Evolutionary conservation across 2,329 filamentous ascomycete genomes (phyloP), one percentile per base, ranked within the genome.

Genomic region (Cercospora canescens): DNA sequence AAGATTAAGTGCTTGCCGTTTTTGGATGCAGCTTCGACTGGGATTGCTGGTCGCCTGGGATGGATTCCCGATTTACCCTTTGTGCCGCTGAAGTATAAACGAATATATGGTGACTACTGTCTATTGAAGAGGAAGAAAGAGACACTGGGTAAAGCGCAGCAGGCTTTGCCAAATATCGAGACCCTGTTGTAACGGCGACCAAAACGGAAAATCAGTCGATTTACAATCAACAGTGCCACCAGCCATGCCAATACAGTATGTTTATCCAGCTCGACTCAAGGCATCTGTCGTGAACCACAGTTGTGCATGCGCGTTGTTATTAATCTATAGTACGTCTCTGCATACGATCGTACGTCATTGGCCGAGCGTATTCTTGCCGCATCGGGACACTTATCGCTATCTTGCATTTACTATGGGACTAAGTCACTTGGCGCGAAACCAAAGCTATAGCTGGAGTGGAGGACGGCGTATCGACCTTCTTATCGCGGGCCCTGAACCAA

Each of bases 31-130:
- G 87, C 86, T 4, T 86, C 84, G 64, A 98, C 94, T 0, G 85
- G 89, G 50, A 79, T 91, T 11, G 69, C 97, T 5, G 91, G 91
- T 2, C 87, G 95, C 67, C 86, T 92, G 8, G 79, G 97, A 55
- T 98, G 93, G 92, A 77, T 97, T 37, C 95, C 95, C 2, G 86
- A 93, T 70, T 79, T 88, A 68, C 80, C 85, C 0, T 79, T 92
- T 41, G 81, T 97, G 14, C 93, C 94, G 0, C 84, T 88, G 48
- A 85, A 84, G 66, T 89, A 88, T 70, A 87, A 85, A 72, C 87
- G 94, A 64, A 89, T 88, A 78, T 98, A 94, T 93, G 95, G 93
- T 18, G 84, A 88, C 61, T 96, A 98, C 78, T 99, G 95, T 78
- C 82, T 99, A 60, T 80, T 98, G 70, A 86, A 86, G 74, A 86